Percentiles rank a stretch among this genome's conserved stretches.
phyloP scores from a whole-genome alignment of 164 flowering plant species.

The Euptelea pleiosperma region DNA sequence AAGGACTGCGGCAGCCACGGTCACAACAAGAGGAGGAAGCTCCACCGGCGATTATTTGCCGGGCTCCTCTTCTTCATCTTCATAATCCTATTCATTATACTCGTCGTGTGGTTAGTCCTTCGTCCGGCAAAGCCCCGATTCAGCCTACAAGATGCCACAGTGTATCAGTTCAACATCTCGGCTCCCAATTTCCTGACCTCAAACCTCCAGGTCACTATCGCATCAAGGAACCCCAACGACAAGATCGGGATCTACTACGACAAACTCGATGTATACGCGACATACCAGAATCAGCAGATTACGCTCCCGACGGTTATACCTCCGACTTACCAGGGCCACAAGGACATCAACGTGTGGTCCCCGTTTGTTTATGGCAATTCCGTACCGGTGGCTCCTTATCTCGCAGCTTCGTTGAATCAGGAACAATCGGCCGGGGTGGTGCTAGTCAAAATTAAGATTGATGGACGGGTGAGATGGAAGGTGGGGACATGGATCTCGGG shows the following conservation, averaged over 20 bases:
- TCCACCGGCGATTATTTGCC: conserved; percentile 9
- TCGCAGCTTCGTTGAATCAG: conserved; percentile 30
- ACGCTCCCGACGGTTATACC: conserved; percentile 50
- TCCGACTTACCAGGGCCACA: conserved; percentile 64
- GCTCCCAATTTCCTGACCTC: conserved; percentile 49
- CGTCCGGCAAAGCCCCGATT: conserved; percentile 47
- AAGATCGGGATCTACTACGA: conserved; percentile 75
- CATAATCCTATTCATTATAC: conserved; percentile 18
- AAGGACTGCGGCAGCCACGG: conserved; percentile 22
- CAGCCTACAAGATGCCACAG: conserved; percentile 73
- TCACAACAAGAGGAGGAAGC: background rate
- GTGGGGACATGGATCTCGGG: conserved; percentile 63
- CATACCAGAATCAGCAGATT: conserved; percentile 64
- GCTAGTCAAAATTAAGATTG: conserved; percentile 37
- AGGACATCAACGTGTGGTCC: conserved; percentile 61
- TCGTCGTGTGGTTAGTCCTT: conserved; percentile 33
- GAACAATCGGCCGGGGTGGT: conserved; percentile 43
- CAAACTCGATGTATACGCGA: conserved; percentile 52
- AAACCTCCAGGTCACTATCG: conserved; percentile 56
- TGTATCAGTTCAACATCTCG: conserved; percentile 65
- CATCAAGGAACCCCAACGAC: conserved; percentile 63
- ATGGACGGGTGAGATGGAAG: conserved; percentile 65
- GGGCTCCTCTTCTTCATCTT: conserved; percentile 13
- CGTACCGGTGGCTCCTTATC: conserved; percentile 74
- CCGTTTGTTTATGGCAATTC: conserved; percentile 48